phyloP scores from a whole-genome alignment of 768 basidiomycete species.

The Rhodotorula graminis region DNA sequence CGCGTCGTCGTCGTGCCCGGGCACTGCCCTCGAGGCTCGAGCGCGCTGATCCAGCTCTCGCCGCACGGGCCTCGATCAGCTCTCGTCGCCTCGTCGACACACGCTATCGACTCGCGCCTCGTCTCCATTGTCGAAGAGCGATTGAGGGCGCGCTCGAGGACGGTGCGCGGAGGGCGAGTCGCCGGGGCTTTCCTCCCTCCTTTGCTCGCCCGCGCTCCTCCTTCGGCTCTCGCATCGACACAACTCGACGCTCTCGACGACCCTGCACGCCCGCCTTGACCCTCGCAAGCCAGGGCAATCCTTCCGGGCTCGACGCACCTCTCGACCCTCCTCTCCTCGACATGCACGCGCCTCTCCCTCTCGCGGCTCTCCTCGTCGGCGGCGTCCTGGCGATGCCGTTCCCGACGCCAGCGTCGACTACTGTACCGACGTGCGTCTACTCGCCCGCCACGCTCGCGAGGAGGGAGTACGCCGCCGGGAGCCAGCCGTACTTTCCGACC shows the following conservation, averaged over 20 bases:
- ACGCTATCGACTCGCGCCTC: too few relatives aligned
- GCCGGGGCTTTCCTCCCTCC: neutral
- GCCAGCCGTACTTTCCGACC: slow-evolving; percentile 16
- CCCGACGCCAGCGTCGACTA: neutral
- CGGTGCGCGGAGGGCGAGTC: too few relatives aligned
- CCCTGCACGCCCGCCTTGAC: neutral
- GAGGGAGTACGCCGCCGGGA: neutral
- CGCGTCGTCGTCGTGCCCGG: too few relatives aligned
- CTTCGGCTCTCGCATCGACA: too few relatives aligned
- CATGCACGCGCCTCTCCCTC: neutral
- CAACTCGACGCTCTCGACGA: neutral
- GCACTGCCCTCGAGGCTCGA: too few relatives aligned
- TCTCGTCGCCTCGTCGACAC: too few relatives aligned
- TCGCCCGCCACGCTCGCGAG: neutral
- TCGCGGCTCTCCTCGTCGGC: neutral
- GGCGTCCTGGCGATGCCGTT: neutral
- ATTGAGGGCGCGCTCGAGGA: too few relatives aligned
- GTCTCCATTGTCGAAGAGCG: too few relatives aligned
- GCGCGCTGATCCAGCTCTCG: too few relatives aligned
- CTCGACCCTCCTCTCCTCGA: neutral
- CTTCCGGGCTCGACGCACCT: slow-evolving; percentile 1
- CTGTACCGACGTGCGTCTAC: neutral
- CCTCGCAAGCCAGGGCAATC: too few relatives aligned
- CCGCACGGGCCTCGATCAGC: too few relatives aligned
- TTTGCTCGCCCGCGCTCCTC: too few relatives aligned